Conservation (phyloP, 176 grass and related monocot genomes). For the Saccharum spontaneum region DNA sequence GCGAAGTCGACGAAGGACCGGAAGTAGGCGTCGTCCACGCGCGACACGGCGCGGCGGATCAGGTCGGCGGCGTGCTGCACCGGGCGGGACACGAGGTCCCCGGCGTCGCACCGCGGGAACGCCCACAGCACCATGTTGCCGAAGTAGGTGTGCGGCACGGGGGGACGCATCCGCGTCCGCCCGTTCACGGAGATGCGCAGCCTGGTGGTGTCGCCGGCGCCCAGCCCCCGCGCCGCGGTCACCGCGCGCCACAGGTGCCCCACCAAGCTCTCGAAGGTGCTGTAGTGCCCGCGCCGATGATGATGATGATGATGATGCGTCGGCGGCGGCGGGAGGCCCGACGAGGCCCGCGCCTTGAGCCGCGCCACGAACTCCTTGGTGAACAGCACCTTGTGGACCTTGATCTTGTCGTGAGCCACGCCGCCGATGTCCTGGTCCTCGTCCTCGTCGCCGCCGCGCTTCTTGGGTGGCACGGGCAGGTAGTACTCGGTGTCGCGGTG, state of each 20-base stretch:
- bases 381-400: conserved; percentile 62
- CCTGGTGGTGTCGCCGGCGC: neutral
- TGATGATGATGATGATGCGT: neutral
- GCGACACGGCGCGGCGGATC: conserved; percentile 9
- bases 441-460: neutral
- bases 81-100: neutral
- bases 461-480: neutral
- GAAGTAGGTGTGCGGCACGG: conserved; percentile 34
- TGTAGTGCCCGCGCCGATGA: conserved; percentile 36
- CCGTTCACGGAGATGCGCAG: conserved; percentile 48
- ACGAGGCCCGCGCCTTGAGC: conserved; percentile 48
- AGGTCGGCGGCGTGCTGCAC: neutral
- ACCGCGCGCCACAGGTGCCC: conserved; percentile 59
- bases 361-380: conserved; percentile 50
- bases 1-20: conserved; percentile 16
- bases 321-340: neutral
- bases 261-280: conserved; percentile 52
- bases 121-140: conserved; percentile 50
- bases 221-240: conserved; percentile 35
- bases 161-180: neutral
- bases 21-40: conserved; percentile 21
- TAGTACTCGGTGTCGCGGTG: conserved; percentile 49
- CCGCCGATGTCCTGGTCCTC: neutral
- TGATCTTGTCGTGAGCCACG: conserved; percentile 45
- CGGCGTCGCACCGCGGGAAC: conserved; percentile 21